Conservation (phyloP, 2,329 filamentous ascomycete genomes). For the Bipolaris gigantea region DNA sequence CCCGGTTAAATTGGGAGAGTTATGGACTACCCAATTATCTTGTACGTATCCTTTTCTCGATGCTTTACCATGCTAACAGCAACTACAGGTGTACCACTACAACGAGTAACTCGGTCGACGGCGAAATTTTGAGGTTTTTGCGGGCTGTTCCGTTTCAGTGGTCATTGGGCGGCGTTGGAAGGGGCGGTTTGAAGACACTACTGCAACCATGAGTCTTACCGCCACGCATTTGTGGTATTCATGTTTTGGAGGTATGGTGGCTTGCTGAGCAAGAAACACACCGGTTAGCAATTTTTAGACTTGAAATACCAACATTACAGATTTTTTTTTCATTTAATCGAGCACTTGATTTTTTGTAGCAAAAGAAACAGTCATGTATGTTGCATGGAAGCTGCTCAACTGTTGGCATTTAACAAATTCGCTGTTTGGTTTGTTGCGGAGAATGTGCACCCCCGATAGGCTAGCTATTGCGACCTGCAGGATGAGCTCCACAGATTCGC, state of each 20-base stretch:
- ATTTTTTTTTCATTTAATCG: not conserved
- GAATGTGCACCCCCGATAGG: conserved; percentile 5
- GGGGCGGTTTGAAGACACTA: conserved; percentile 6
- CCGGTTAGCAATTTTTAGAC: conserved; percentile 4
- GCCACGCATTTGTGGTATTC: conserved; percentile 14
- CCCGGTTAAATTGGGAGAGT: conserved; percentile 79
- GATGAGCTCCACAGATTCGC: too few relatives aligned
- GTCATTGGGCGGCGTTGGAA: conserved; percentile 40
- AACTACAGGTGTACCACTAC: conserved; percentile 77
- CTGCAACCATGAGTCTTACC: conserved; percentile 10
- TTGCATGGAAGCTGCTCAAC: not conserved
- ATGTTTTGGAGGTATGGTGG: conserved; percentile 6
- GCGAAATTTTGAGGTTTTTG: conserved; percentile 3
- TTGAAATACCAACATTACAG: conserved; percentile 2
- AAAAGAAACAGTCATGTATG: not conserved
- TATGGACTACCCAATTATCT: conserved; percentile 96
- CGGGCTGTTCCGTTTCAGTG: conserved; percentile 13
- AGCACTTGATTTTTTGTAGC: not conserved
- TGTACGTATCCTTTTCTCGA: conserved; percentile 56
- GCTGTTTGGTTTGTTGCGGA: not conserved
- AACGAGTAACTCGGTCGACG: conserved; percentile 65
- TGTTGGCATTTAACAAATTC: not conserved
- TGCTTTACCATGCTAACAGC: not conserved
- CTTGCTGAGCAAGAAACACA: conserved; percentile 21
- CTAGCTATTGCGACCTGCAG: not conserved